These are phyloP conservation scores for Firmiana major DNA, from an alignment of 345 rosid genomes.

Conservation along the genomic window DNA sequence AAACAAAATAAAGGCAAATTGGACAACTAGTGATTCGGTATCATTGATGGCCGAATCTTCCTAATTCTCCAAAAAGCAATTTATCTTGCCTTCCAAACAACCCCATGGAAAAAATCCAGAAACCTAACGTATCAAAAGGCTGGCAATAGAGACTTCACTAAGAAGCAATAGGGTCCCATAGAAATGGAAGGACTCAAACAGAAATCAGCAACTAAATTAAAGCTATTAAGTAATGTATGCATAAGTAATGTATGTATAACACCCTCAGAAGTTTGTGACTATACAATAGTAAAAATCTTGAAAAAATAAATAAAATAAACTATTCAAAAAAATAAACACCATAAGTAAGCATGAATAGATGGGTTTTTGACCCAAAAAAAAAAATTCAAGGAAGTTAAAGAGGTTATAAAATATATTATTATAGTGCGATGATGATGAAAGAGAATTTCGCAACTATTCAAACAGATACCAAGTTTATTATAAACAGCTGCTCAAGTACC, in stretches of 20 bases:
- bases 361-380: not conserved
- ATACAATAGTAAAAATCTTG: not conserved
- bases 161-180: not conserved
- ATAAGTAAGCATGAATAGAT: not conserved
- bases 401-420: not conserved
- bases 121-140: not conserved
- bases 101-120: not conserved
- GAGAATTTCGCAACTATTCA: not conserved
- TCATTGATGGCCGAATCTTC: too few relatives aligned
- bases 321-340: not conserved
- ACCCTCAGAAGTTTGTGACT: not conserved
- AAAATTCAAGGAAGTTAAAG: not conserved
- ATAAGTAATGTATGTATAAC: not conserved
- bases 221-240: not conserved
- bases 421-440: not conserved
- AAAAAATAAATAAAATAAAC: not conserved
- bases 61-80: not conserved
- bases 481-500: constrained; percentile 37
- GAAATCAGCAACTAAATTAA: not conserved
- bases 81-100: not conserved
- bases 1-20: too few relatives aligned
- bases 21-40: too few relatives aligned
- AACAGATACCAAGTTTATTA: not conserved
- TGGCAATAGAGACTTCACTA: not conserved
- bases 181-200: not conserved